A percentile compares a stretch with the other conserved stretches of the same genome.
These are phyloP conservation scores for Fusarium sp. DNA, from an alignment of 2,329 filamentous ascomycete species.

Conservation along the genomic window DNA sequence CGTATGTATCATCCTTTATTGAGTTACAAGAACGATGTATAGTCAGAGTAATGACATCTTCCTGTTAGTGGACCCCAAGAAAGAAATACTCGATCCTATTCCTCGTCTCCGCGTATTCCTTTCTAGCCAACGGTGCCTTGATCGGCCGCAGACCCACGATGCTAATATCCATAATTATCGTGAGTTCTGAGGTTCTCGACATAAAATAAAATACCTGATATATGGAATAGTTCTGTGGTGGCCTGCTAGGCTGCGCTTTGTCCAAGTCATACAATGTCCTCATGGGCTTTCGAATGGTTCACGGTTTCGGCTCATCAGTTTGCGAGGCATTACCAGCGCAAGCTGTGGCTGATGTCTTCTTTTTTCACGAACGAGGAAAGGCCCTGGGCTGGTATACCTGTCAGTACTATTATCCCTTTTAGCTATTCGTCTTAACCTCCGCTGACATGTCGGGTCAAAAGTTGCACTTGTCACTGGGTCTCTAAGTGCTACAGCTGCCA, in stretches of 20 bases:
- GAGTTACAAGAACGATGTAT: neutral
- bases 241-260: neutral
- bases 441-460: neutral
- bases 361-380: neutral
- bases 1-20: neutral
- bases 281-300: neutral
- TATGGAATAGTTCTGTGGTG: neutral
- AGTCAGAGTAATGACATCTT: neutral
- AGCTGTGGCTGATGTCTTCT: neutral
- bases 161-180: neutral
- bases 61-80: neutral
- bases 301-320: neutral
- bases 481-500: neutral
- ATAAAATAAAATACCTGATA: neutral
- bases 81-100: neutral
- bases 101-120: neutral
- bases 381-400: neutral
- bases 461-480: neutral
- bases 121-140: neutral
- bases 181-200: neutral
- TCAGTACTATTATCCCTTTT: neutral
- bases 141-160: neutral
- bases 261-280: neutral
- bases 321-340: neutral
- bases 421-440: neutral